Percentiles rank a stretch among this genome's conserved stretches.
These are phyloP conservation scores for Phaseolus coccineus DNA, from an alignment of 331 rosid genomes.

Conservation along the genomic window DNA sequence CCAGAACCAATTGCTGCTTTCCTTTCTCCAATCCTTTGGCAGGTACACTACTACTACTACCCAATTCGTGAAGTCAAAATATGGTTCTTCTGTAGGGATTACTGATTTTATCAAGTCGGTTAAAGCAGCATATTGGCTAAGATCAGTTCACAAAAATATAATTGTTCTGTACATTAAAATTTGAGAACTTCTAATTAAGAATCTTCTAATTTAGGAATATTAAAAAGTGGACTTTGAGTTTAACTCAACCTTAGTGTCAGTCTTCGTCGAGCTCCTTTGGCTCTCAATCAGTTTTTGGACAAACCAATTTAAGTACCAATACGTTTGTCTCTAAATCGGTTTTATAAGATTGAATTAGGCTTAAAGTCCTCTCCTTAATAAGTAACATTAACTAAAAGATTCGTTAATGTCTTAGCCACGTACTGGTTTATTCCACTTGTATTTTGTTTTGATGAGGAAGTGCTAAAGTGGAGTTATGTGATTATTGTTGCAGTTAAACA, in stretches of 20 bases:
- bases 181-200: slow-evolving; percentile 7
- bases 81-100: slow-evolving; percentile 5
- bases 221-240: too few relatives aligned
- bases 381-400: not conserved
- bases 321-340: too few relatives aligned
- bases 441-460: not conserved
- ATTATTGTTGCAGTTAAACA: slow-evolving; percentile 73
- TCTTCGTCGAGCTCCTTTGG: too few relatives aligned
- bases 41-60: slow-evolving; percentile 57
- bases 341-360: too few relatives aligned
- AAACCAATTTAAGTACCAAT: too few relatives aligned
- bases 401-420: not conserved
- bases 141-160: not conserved
- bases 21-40: slow-evolving; percentile 92
- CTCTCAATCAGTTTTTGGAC: too few relatives aligned
- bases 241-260: too few relatives aligned
- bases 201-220: not conserved
- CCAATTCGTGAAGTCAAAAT: slow-evolving; percentile 26
- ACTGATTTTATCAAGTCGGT: not conserved
- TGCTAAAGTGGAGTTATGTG: slow-evolving; percentile 45
- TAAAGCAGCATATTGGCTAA: not conserved
- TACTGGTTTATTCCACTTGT: not conserved
- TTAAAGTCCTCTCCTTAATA: too few relatives aligned
- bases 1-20: slow-evolving; percentile 91
- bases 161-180: slow-evolving; percentile 15